Percentiles rank a stretch among this genome's conserved stretches.
Conservation (phyloP, 2,329 filamentous ascomycete genomes). For the Penicillium palitans region DNA sequence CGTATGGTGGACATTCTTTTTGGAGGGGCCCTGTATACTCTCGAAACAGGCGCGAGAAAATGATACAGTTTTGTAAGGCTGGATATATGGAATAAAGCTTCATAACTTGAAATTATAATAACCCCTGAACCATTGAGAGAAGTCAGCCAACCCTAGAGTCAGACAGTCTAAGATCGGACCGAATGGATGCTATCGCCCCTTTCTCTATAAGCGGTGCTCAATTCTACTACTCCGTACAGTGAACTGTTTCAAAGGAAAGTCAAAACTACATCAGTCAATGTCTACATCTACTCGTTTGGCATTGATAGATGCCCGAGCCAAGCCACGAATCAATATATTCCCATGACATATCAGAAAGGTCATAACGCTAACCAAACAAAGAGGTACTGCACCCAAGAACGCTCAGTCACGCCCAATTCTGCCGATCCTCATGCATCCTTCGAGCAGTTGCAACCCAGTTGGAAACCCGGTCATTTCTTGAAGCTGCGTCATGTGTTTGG, state of each 20-base stretch:
- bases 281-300: neutral
- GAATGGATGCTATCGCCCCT: neutral
- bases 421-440: constrained; percentile 18
- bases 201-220: neutral
- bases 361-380: neutral
- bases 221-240: too few species aligned
- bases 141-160: neutral
- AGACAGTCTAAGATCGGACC: neutral
- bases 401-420: neutral
- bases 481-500: constrained; percentile 10
- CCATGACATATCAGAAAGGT: neutral
- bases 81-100: neutral
- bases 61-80: neutral
- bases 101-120: neutral
- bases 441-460: constrained; percentile 30
- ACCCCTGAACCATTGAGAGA: neutral
- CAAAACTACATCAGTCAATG: neutral
- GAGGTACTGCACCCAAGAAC: neutral
- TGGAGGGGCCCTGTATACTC: neutral
- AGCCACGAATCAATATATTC: neutral
- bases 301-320: neutral
- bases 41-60: neutral
- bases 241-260: neutral
- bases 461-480: constrained; percentile 15
- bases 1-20: neutral